phyloP scores from a whole-genome alignment of 495 filamentous ascomycete genomes.

The Acidiella bohemica region DNA sequence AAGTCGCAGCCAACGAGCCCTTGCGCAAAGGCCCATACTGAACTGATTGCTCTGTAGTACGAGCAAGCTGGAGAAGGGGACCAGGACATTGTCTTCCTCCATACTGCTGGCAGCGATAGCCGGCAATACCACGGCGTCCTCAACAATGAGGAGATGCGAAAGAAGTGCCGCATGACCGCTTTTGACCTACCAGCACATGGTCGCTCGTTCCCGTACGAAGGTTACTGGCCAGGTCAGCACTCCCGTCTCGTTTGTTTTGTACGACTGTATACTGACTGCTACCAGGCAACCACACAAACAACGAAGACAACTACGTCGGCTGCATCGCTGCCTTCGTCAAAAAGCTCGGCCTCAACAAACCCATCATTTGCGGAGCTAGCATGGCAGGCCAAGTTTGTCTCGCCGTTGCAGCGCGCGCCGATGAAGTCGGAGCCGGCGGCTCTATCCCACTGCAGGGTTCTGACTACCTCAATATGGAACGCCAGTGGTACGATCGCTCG shows the following conservation, averaged over 20 bases:
- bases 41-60: no score
- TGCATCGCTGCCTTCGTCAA: conserved; percentile 28
- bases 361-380: conserved; percentile 32
- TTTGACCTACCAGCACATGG: conserved; percentile 33
- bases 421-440: conserved; percentile 31
- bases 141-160: conserved; percentile 27
- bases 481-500: conserved; percentile 21
- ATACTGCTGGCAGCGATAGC: conserved; percentile 30
- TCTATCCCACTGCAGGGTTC: conserved; percentile 29
- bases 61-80: conserved; percentile 28
- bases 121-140: conserved; percentile 32
- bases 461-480: conserved; percentile 22
- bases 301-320: conserved; percentile 30
- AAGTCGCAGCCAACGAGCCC: no score
- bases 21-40: no score
- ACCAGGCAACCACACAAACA: conserved; percentile 29
- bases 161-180: conserved; percentile 29
- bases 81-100: conserved; percentile 31
- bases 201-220: conserved; percentile 26
- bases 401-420: conserved; percentile 27
- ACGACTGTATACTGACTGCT: not conserved
- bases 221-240: conserved; percentile 20
- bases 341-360: conserved; percentile 26
- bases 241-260: not conserved
- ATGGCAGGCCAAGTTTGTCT: conserved; percentile 35